Base-by-base conservation (phyloP, 2,329 filamentous ascomycete genomes). In the Xylaria digitata region DNA sequence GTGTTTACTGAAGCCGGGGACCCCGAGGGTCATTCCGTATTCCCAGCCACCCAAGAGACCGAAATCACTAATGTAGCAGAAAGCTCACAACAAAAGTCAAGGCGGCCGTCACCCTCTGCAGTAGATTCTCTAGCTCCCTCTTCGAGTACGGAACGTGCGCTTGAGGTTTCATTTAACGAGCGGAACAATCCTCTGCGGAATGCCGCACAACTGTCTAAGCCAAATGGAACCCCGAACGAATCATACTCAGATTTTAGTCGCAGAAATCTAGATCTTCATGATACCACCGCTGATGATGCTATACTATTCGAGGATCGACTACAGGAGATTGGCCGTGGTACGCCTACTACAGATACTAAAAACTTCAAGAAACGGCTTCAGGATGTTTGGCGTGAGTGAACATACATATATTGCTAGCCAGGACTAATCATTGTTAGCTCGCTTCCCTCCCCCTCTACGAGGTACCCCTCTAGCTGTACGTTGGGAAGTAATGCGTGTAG, bases 401-500 rank as follows among this genome's bases (percentile, higher is more conserved):
- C 37, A 40, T 46, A 30, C 55, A 46, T 43, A 13, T 56, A 5
- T 55, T 55, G n/a, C 21, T 42, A 4, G 8, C 11, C n/a, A 43
- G 52, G 9, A 30, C 65, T 70, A 23, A 70, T 63, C 50, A 11
- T 46, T 30, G 3, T 60, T 63, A 77, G 75, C 74, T 64, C 46
- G 54, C 19, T 79, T 83, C 7, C 82, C 83, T 0, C 57, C 66
- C 0, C 79, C 78, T 59, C 75, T 86, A 3, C 78, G 80, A 2
- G 58, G 77, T 0, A 85, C 83, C 0, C 84, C 86, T 0, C 76
- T 87, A 2, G 80, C 81, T 1, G 78, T 87, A 5, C 71, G 81
- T 3, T 88, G 86, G 86, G 86, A 88, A 63, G 73, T 86, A 0
- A 80, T 82, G 0, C 80, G 86, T 11, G 80, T 84, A 19, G 82